These are phyloP conservation scores for Chlorophyllum brunneum DNA, from an alignment of 768 basidiomycete species.

Conservation along the genomic window DNA sequence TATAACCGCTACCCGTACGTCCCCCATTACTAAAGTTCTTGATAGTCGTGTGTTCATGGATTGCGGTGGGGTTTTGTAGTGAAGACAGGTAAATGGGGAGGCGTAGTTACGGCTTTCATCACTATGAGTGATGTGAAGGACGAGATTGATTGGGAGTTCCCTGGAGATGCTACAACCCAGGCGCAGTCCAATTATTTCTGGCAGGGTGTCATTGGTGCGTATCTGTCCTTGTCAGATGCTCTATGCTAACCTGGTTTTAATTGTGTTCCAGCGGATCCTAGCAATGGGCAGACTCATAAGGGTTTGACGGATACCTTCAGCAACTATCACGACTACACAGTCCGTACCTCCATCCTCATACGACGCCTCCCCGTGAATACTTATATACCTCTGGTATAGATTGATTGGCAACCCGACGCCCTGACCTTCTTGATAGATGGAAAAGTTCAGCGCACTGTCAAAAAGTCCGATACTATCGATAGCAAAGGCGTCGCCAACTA, in stretches of 20 bases:
- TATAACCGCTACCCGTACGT: conserved; percentile 58
- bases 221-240: not conserved
- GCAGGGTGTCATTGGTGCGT: conserved; percentile 66
- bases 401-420: conserved; percentile 75
- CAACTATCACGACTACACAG: conserved; percentile 76
- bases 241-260: not conserved
- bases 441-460: conserved; percentile 63
- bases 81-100: conserved; percentile 76
- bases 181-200: conserved; percentile 83
- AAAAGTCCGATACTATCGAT: conserved; percentile 54
- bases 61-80: conserved; percentile 33
- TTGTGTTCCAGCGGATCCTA: conserved; percentile 27
- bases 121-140: conserved; percentile 83
- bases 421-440: conserved; percentile 72
- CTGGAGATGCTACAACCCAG: conserved; percentile 54
- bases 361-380: not conserved
- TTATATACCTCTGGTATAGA: conserved; percentile 43
- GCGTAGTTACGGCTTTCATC: conserved; percentile 82
- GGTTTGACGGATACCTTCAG: conserved; percentile 59
- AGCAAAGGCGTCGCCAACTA: conserved; percentile 51
- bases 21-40: not conserved
- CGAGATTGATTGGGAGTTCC: conserved; percentile 88
- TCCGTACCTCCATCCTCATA: conserved; percentile 29
- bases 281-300: conserved; percentile 43
- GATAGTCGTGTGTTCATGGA: not conserved